A percentile compares a stretch with the other conserved stretches of the same genome.
Conservation (phyloP, 2,329 filamentous ascomycete genomes). For the Macroventuria anomochaeta region DNA sequence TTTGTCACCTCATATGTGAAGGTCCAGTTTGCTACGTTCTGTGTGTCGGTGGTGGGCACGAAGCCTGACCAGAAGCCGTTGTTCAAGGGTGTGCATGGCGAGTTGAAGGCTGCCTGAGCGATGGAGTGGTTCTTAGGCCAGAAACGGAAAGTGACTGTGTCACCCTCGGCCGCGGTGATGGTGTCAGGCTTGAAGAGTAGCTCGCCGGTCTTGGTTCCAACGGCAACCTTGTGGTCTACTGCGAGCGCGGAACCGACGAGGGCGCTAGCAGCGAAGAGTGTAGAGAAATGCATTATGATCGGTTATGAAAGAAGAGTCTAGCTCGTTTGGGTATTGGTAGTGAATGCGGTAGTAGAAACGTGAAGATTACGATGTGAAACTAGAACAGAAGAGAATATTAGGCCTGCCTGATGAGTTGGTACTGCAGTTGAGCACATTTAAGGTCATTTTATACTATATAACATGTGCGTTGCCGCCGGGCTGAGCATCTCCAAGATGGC, state of each 20-base stretch:
- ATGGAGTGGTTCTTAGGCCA: constrained; percentile 51
- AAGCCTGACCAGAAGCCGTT: constrained; percentile 50
- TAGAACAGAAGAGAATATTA: constrained; percentile 43
- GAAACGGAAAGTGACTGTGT: constrained; percentile 49
- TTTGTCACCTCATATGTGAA: constrained; percentile 47
- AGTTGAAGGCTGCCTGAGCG: constrained; percentile 44
- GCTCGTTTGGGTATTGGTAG: constrained; percentile 37
- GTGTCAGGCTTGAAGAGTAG: constrained; percentile 46
- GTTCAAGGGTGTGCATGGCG: constrained; percentile 43
- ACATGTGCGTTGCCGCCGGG: constrained; percentile 35
- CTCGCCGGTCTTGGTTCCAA: constrained; percentile 35
- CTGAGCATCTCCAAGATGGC: constrained; percentile 24
- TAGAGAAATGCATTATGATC: constrained; percentile 51
- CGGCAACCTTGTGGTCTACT: constrained; percentile 42
- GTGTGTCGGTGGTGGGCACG: constrained; percentile 36
- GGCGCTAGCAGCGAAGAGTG: constrained; percentile 42
- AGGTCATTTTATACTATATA: constrained; percentile 44
- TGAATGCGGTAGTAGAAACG: constrained; percentile 18
- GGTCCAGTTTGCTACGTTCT: constrained; percentile 31
- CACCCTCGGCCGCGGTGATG: constrained; percentile 44
- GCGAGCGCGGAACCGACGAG: constrained; percentile 41
- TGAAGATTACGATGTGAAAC: constrained; percentile 33
- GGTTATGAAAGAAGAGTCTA: constrained; percentile 37
- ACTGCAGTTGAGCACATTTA: constrained; percentile 41
- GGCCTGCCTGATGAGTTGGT: constrained; percentile 46